phyloP scores from a whole-genome alignment of 2,329 filamentous ascomycete species.

The Aspergillus sp. region DNA sequence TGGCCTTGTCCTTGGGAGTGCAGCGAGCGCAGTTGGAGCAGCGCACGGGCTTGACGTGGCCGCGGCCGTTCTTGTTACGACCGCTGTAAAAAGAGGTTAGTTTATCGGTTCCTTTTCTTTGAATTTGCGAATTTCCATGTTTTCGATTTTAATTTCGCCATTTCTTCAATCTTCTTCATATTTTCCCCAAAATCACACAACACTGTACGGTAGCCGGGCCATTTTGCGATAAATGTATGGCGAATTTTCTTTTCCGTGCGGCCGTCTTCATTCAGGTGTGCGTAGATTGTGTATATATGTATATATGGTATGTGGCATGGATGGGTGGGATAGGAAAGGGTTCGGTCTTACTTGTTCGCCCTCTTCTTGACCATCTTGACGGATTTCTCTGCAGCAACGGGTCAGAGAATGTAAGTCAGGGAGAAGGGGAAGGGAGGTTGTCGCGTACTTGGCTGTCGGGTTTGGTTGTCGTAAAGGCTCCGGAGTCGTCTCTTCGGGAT shows the following conservation, averaged over 20 bases:
- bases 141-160: neutral
- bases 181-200: slow-evolving; percentile 3
- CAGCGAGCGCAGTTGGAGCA: slow-evolving; percentile 86
- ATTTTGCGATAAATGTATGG: slow-evolving; percentile 6
- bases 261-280: slow-evolving; percentile 12
- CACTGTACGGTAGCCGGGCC: neutral
- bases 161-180: neutral
- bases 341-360: slow-evolving; percentile 66
- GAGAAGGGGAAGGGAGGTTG: slow-evolving; percentile 24
- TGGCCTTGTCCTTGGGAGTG: slow-evolving; percentile 99
- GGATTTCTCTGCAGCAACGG: slow-evolving; percentile 45
- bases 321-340: slow-evolving; percentile 30
- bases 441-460: slow-evolving; percentile 44
- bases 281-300: slow-evolving; percentile 19
- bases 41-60: slow-evolving; percentile 99
- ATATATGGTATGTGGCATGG: slow-evolving; percentile 19
- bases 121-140: neutral
- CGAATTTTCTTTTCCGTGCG: slow-evolving; percentile 3
- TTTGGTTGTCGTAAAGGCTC: slow-evolving; percentile 42
- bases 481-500: slow-evolving; percentile 34
- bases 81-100: slow-evolving; percentile 61
- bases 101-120: slow-evolving; percentile 2
- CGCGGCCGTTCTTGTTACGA: slow-evolving; percentile 99
- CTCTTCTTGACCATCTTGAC: slow-evolving; percentile 75
- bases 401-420: slow-evolving; percentile 32